Percentiles rank a stretch among this genome's conserved stretches.
phyloP scores from a whole-genome alignment of 1,139 yeast species.

The Nakaseomyces glabratus region DNA sequence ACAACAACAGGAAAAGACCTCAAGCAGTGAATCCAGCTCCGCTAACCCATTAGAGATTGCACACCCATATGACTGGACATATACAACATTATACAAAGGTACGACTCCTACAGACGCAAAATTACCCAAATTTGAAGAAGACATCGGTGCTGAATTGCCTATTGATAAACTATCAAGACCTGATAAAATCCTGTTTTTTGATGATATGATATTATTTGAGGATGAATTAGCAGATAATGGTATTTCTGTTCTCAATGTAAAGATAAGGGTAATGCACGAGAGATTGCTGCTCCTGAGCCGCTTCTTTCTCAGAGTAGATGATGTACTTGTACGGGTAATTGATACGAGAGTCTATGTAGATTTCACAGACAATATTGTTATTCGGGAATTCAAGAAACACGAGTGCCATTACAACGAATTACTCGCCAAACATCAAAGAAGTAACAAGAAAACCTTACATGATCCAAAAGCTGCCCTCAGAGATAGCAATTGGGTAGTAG shows the following conservation, averaged over 20 bases:
- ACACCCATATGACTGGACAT: constrained; percentile 95
- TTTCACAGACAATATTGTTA: constrained; percentile 51
- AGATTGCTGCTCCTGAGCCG: constrained; percentile 66
- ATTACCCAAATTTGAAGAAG: constrained; percentile 14
- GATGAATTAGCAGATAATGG: constrained; percentile 98
- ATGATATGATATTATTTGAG: constrained; percentile 80
- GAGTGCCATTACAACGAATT: constrained; percentile 59
- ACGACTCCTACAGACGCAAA: constrained; percentile 26
- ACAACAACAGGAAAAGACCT: constrained; percentile 21
- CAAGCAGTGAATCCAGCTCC: constrained; percentile 17
- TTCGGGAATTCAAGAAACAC: constrained; percentile 71
- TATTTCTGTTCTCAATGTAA: constrained; percentile 63
- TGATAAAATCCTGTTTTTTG: constrained; percentile 83
- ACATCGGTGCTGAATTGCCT: constrained; percentile 45
- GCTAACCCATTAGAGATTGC: constrained; percentile 44
- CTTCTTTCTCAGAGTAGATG: constrained; percentile 79
- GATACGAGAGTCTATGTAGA: constrained; percentile 83
- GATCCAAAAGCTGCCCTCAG: constrained; percentile 74
- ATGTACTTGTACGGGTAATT: constrained; percentile 71
- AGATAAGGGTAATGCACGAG: constrained; percentile 83
- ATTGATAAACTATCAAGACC: constrained; percentile 57
- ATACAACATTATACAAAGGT: constrained; percentile 73
- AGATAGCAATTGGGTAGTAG: constrained; percentile 76
- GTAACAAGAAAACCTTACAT: constrained; percentile 30
- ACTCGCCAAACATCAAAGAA: constrained; percentile 30